Evolutionary conservation across 345 rosid species (phyloP).

Genomic region (Bretschneidera sinensis): DNA sequence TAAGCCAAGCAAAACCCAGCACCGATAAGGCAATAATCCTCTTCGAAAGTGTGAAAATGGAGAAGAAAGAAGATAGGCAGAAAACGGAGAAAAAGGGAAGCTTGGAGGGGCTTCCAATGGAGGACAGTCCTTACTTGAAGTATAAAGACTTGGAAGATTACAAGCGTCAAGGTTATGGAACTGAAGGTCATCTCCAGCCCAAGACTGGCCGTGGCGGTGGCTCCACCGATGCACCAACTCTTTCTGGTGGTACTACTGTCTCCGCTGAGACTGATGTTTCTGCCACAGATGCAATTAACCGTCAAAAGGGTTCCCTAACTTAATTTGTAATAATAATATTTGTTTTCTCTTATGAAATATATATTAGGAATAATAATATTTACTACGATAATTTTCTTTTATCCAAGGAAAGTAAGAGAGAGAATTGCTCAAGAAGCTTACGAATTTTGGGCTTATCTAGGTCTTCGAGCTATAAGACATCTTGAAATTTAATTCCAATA

Average conservation of each 20-base stretch:
- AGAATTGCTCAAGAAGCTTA: no score
- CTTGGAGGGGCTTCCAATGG: slow-evolving; percentile 34
- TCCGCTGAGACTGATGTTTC: slow-evolving; percentile 17
- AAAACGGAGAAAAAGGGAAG: slow-evolving; percentile 11
- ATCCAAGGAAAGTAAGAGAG: no score
- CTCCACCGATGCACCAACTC: slow-evolving; percentile 73
- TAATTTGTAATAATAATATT: no score
- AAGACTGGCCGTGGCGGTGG: slow-evolving; percentile 52
- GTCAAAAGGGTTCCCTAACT: slow-evolving; percentile 23
- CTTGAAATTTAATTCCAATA: no score
- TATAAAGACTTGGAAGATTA: slow-evolving; percentile 41
- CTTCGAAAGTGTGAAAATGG: background rate
- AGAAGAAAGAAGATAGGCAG: slow-evolving; percentile 15
- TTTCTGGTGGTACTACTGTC: slow-evolving; percentile 35
- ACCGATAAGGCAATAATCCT: background rate
- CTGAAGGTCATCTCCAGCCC: slow-evolving; percentile 55
- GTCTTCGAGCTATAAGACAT: no score
- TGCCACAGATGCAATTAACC: slow-evolving; percentile 22
- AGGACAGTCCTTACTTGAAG: slow-evolving; percentile 43
- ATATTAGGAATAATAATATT: no score
- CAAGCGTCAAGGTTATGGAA: slow-evolving; percentile 49
- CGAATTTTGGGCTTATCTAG: no score
- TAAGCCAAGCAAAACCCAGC: background rate
- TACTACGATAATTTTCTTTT: no score
- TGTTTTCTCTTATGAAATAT: no score